Percentiles rank a stretch among this genome's conserved stretches.
Conservation (phyloP, 345 rosid genomes). For the Lepidium aucheri region DNA sequence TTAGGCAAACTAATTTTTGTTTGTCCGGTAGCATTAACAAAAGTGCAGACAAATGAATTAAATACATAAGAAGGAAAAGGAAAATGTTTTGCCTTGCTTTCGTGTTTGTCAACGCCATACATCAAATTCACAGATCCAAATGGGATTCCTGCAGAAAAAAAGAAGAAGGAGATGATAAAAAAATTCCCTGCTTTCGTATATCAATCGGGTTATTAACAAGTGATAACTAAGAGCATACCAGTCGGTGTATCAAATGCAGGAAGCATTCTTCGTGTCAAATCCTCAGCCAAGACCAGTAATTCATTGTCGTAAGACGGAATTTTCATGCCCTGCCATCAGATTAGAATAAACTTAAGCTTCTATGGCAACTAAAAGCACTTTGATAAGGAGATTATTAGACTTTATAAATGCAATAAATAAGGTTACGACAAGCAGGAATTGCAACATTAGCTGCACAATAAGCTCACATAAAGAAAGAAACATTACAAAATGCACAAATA, state of each 20-base stretch:
- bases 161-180: constrained; percentile 1
- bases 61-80: neutral
- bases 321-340: constrained; percentile 67
- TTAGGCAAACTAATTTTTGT: neutral
- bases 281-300: constrained; percentile 76
- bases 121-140: constrained; percentile 90
- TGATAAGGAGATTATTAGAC: neutral
- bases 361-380: neutral
- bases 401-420: neutral
- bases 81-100: constrained; percentile 71
- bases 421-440: neutral
- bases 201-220: neutral
- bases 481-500: neutral
- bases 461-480: neutral
- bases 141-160: constrained; percentile 70
- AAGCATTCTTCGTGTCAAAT: constrained; percentile 69
- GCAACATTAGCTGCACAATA: neutral
- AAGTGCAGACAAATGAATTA: constrained; percentile 5
- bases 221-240: constrained; percentile 33
- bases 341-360: neutral
- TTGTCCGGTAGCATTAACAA: neutral
- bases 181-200: neutral
- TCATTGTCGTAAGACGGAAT: constrained; percentile 75
- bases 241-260: constrained; percentile 99
- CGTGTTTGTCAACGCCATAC: constrained; percentile 92